phyloP scores from a whole-genome alignment of 352 stramenopile genomes.

The Phytopythium kandeliae region DNA sequence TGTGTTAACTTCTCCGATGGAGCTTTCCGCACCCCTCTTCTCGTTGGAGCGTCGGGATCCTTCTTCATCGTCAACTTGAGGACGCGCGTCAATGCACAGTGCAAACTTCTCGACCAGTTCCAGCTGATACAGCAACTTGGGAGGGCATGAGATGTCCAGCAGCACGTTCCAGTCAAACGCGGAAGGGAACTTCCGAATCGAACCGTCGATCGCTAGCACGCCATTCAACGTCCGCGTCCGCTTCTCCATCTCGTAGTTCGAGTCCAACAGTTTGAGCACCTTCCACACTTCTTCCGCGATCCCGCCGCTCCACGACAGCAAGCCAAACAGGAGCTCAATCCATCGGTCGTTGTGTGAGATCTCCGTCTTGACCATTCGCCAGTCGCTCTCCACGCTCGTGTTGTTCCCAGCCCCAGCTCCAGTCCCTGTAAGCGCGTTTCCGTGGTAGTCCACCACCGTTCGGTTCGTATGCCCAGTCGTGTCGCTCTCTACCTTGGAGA shows the following conservation, averaged over 20 bases:
- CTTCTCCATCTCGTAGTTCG: slow-evolving; percentile 64
- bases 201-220: slow-evolving; percentile 62
- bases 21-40: slow-evolving; percentile 14
- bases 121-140: slow-evolving; percentile 65
- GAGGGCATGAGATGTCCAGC: slow-evolving; percentile 45
- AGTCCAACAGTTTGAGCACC: slow-evolving; percentile 62
- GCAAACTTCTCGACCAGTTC: slow-evolving; percentile 61
- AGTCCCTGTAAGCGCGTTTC: slow-evolving; percentile 11
- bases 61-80: slow-evolving; percentile 15
- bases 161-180: slow-evolving; percentile 56
- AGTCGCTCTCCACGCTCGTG: slow-evolving; percentile 49
- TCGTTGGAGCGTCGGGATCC: not conserved
- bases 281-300: slow-evolving; percentile 75
- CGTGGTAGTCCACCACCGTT: slow-evolving; percentile 34
- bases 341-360: slow-evolving; percentile 42
- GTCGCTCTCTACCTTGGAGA: slow-evolving; percentile 64
- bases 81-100: slow-evolving; percentile 26
- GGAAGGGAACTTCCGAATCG: slow-evolving; percentile 30
- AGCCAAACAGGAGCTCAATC: slow-evolving; percentile 36
- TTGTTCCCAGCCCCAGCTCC: slow-evolving; percentile 27
- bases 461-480: slow-evolving; percentile 46
- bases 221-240: slow-evolving; percentile 60
- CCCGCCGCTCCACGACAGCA: slow-evolving; percentile 36
- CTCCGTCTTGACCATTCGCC: slow-evolving; percentile 61
- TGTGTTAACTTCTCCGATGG: slow-evolving; percentile 35